Evolutionary conservation across 2,329 filamentous ascomycete genomes (phyloP).

Genomic region (Periconia sp.): DNA sequence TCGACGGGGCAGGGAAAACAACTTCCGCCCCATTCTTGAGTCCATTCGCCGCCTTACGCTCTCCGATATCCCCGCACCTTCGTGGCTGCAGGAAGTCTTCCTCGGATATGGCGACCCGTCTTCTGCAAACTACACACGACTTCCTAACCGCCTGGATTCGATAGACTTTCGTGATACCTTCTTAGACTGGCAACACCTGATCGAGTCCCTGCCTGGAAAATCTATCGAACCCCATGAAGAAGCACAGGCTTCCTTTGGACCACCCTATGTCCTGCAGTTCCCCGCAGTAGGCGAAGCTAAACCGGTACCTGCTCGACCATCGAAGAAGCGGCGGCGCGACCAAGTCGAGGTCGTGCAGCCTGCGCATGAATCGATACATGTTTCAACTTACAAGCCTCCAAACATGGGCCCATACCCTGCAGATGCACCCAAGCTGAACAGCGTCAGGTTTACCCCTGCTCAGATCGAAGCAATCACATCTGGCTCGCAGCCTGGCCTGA

Average conservation of each 20-base stretch:
- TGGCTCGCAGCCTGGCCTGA: conserved; percentile 90
- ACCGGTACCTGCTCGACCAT: conserved; percentile 57
- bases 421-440: conserved; percentile 79
- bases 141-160: conserved; percentile 74
- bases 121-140: conserved; percentile 79
- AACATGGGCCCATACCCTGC: conserved; percentile 89
- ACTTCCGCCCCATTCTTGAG: conserved; percentile 91
- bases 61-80: conserved; percentile 80
- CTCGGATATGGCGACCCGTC: conserved; percentile 94
- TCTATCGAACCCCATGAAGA: conserved; percentile 77
- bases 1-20: conserved; percentile 86
- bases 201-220: conserved; percentile 86
- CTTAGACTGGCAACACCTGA: conserved; percentile 89
- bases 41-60: conserved; percentile 85
- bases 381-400: conserved; percentile 85
- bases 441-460: conserved; percentile 83
- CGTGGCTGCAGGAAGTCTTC: conserved; percentile 96
- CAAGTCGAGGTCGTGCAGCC: conserved; percentile 64
- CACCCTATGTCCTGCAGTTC: conserved; percentile 83
- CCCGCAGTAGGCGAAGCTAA: conserved; percentile 39
- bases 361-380: conserved; percentile 67
- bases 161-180: conserved; percentile 95
- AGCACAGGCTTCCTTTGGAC: conserved; percentile 72
- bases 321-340: conserved; percentile 86
- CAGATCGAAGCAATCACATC: conserved; percentile 93